These are phyloP conservation scores for Penicillium lagena DNA, from an alignment of 495 filamentous ascomycete species.

Conservation along the genomic window DNA sequence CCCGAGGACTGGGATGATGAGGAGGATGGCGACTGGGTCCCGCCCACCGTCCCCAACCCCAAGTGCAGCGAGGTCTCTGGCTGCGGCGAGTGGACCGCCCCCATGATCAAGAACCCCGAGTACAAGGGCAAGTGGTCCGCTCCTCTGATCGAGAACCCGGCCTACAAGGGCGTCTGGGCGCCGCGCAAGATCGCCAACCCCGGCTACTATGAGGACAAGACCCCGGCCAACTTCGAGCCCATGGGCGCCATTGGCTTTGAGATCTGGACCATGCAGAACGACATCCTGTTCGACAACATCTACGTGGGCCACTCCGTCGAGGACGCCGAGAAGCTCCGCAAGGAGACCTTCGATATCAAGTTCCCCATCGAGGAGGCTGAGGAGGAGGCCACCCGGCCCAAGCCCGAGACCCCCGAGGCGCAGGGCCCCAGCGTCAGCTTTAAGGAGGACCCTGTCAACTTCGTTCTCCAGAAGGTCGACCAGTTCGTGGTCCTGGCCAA, in stretches of 20 bases:
- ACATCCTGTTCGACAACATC: conserved; percentile 99
- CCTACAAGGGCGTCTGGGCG: conserved; percentile 94
- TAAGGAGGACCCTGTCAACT: conserved; percentile 84
- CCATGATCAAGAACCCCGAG: conserved; percentile 89
- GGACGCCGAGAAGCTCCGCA: conserved; percentile 84
- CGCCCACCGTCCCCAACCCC: conserved; percentile 90
- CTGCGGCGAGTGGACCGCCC: conserved; percentile 88
- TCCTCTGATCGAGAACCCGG: conserved; percentile 93
- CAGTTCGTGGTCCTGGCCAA: conserved; percentile 80
- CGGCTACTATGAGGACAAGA: conserved; percentile 96
- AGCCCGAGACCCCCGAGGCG: conserved; percentile 54
- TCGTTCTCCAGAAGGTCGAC: conserved; percentile 87
- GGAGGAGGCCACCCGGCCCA: conserved; percentile 74
- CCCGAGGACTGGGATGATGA: conserved; percentile 99
- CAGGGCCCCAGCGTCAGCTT: conserved; percentile 75
- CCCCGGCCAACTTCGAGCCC: conserved; percentile 90
- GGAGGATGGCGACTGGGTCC: conserved; percentile 98
- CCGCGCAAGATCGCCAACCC: conserved; percentile 97
- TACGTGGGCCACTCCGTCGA: conserved; percentile 97
- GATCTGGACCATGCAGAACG: conserved; percentile 99
- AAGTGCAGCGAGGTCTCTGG: conserved; percentile 92
- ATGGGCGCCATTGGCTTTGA: conserved; percentile 99
- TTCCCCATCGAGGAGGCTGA: conserved; percentile 73
- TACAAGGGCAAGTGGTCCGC: conserved; percentile 99
- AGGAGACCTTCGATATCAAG: conserved; percentile 94